Conservation (phyloP, 116 monocot genomes). For the Trichopus zeylanicus region DNA sequence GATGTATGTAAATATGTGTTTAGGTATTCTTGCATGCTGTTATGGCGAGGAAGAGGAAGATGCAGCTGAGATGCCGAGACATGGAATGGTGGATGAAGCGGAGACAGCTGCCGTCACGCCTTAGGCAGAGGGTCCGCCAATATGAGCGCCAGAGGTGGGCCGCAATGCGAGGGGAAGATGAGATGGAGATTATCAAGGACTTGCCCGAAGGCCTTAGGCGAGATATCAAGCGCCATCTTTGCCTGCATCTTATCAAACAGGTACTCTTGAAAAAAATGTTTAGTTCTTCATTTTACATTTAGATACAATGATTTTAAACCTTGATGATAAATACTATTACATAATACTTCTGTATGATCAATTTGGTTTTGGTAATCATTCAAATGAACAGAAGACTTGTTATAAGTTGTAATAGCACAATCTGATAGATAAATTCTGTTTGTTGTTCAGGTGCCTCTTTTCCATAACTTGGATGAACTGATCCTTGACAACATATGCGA, state of each 20-base stretch:
- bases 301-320: too few relatives aligned
- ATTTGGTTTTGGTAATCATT: too few relatives aligned
- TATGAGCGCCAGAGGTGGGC: slow-evolving; percentile 72
- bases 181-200: slow-evolving; percentile 52
- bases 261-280: slow-evolving; percentile 11
- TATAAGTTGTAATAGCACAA: background rate
- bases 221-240: slow-evolving; percentile 64
- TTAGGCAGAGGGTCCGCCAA: slow-evolving; percentile 54
- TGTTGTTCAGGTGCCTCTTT: slow-evolving; percentile 33
- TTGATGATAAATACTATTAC: too few relatives aligned
- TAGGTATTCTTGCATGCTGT: slow-evolving; percentile 63
- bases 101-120: slow-evolving; percentile 39
- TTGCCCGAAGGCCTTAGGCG: slow-evolving; percentile 62
- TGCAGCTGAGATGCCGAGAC: slow-evolving; percentile 45
- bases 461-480: slow-evolving; percentile 56
- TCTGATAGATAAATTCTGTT: background rate
- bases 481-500: slow-evolving; percentile 70
- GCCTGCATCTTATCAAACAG: slow-evolving; percentile 62
- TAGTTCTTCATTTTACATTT: too few relatives aligned
- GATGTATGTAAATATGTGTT: background rate
- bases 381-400: background rate
- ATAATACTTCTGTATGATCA: too few relatives aligned
- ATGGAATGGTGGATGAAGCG: slow-evolving; percentile 81
- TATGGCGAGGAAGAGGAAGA: slow-evolving; percentile 50
- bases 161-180: slow-evolving; percentile 63